Evolutionary conservation across 768 basidiomycete species (phyloP).

Genomic region (Pisolithus microcarpus): DNA sequence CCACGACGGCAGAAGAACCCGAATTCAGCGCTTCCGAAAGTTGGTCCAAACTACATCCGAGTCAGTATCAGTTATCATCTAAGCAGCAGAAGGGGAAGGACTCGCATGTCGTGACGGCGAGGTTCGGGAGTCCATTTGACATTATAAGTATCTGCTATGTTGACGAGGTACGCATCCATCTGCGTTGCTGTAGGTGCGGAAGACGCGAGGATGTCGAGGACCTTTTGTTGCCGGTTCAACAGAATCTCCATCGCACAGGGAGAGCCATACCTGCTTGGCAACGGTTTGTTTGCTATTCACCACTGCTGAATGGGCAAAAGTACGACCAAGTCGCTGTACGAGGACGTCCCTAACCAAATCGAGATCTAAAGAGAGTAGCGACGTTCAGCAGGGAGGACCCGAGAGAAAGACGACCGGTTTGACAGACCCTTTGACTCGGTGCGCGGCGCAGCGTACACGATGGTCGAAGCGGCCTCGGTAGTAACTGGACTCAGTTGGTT

Average conservation of each 20-base stretch:
- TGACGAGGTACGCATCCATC: slow-evolving; percentile 49
- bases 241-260: not conserved
- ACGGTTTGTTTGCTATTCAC: slow-evolving; percentile 48
- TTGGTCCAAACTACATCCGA: slow-evolving; percentile 35
- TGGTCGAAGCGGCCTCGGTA: slow-evolving; percentile 61
- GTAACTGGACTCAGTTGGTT: slow-evolving; percentile 42
- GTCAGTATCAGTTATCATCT: slow-evolving; percentile 1
- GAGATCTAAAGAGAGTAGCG: slow-evolving; percentile 41
- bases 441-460: slow-evolving; percentile 55
- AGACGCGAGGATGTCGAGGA: slow-evolving; percentile 44
- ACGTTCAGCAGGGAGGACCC: not conserved
- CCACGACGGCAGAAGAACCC: slow-evolving; percentile 41
- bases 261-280: slow-evolving; percentile 38
- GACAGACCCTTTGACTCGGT: slow-evolving; percentile 50
- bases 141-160: slow-evolving; percentile 45
- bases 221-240: slow-evolving; percentile 20
- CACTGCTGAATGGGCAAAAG: slow-evolving; percentile 48
- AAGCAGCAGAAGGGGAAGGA: not conserved
- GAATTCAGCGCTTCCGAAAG: slow-evolving; percentile 58
- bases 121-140: slow-evolving; percentile 59
- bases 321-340: slow-evolving; percentile 46
- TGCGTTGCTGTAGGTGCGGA: slow-evolving; percentile 49
- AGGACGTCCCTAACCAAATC: slow-evolving; percentile 47
- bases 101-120: slow-evolving; percentile 57
- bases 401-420: not conserved